Evolutionary conservation across 176 grass and related monocot species (phyloP).

Genomic region (Aegilops sharonensis): DNA sequence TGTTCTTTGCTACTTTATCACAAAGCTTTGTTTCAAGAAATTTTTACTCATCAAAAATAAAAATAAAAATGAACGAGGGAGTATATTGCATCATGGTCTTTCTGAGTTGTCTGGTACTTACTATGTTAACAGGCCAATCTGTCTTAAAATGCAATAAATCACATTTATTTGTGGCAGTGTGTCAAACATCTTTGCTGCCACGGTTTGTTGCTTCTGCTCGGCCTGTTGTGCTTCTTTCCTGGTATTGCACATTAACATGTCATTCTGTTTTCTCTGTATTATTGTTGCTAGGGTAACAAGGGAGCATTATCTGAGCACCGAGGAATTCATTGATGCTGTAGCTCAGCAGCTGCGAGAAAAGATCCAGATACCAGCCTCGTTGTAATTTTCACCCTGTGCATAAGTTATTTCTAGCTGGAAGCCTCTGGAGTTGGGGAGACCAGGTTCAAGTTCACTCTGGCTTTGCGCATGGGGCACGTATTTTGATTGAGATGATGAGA

Average conservation of each 20-base stretch:
- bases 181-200: neutral
- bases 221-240: neutral
- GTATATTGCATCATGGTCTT: neutral
- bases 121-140: neutral
- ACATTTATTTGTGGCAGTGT: neutral
- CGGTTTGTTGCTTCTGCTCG: neutral
- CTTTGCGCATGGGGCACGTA: neutral
- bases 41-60: too few relatives aligned
- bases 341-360: conserved; percentile 57
- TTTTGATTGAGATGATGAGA: conserved; percentile 29
- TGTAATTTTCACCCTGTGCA: conserved; percentile 8
- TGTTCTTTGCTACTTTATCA: neutral
- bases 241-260: neutral
- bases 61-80: neutral
- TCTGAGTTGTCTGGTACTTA: neutral
- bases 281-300: conserved; percentile 61
- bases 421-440: neutral
- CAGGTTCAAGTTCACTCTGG: neutral
- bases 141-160: neutral
- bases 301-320: conserved; percentile 75
- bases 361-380: conserved; percentile 35
- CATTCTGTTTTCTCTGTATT: conserved; percentile 15
- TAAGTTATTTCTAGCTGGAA: conserved; percentile 1
- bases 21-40: neutral
- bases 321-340: conserved; percentile 88